A percentile compares a stretch with the other conserved stretches of the same genome.
These are phyloP conservation scores for Russula compacta DNA, from an alignment of 768 basidiomycete species.

Conservation along the genomic window DNA sequence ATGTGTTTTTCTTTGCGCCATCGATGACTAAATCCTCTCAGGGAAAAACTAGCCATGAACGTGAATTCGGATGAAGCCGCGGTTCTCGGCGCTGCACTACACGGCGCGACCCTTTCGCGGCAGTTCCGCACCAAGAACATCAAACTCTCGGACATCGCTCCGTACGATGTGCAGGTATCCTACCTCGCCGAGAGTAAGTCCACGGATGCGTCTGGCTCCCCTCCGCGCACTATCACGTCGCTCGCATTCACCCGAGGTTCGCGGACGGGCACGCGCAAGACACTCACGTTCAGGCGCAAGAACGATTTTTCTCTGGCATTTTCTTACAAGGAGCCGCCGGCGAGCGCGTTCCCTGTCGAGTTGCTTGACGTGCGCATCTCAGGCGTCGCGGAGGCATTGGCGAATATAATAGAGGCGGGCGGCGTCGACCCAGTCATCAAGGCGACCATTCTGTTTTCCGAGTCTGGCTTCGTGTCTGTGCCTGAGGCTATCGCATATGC, in stretches of 20 bases:
- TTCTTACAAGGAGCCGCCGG: slow-evolving; percentile 57
- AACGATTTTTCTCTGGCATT: slow-evolving; percentile 76
- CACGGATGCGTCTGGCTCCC: slow-evolving; percentile 28
- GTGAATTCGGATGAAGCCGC: slow-evolving; percentile 97
- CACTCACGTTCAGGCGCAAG: slow-evolving; percentile 74
- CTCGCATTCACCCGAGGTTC: slow-evolving; percentile 71
- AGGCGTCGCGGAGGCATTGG: slow-evolving; percentile 68
- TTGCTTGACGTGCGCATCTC: slow-evolving; percentile 64
- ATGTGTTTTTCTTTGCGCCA: not conserved
- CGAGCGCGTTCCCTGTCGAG: slow-evolving; percentile 63
- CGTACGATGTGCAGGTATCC: slow-evolving; percentile 71
- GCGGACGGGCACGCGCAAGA: slow-evolving; percentile 76
- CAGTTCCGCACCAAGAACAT: slow-evolving; percentile 96
- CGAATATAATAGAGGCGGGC: slow-evolving; percentile 76
- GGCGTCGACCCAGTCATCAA: slow-evolving; percentile 80
- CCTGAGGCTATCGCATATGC: slow-evolving; percentile 72
- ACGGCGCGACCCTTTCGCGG: slow-evolving; percentile 79
- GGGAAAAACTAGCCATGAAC: slow-evolving; percentile 82
- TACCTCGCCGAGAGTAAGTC: slow-evolving; percentile 58
- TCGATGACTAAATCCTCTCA: slow-evolving; percentile 22
- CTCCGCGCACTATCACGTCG: slow-evolving; percentile 63
- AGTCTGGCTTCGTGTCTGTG: slow-evolving; percentile 79
- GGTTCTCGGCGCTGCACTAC: slow-evolving; percentile 86
- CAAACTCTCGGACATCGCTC: slow-evolving; percentile 64
- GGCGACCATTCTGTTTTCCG: slow-evolving; percentile 72